Percentiles rank a stretch among this genome's conserved stretches.
Evolutionary conservation across 2,329 filamentous ascomycete species (phyloP).

Genomic region (Aureobasidium subglaciale): DNA sequence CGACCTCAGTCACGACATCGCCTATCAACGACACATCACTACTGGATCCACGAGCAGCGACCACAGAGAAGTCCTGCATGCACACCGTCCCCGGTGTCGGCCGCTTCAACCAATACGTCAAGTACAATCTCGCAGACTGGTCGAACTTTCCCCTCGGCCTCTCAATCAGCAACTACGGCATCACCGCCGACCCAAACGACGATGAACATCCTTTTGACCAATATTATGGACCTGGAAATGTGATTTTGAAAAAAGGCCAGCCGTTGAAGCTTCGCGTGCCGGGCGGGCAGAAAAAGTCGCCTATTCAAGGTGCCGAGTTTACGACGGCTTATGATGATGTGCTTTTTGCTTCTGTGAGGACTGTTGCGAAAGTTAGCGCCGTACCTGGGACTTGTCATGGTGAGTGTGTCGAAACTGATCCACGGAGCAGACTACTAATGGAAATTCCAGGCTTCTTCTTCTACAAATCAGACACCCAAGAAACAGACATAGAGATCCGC

Average conservation of each 20-base stretch:
- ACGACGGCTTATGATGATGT: conserved; percentile 55
- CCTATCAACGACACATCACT: not conserved
- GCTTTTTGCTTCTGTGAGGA: conserved; percentile 64
- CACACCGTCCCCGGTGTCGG: not conserved
- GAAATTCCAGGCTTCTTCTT: conserved; percentile 59
- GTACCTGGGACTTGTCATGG: conserved; percentile 61
- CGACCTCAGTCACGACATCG: not conserved
- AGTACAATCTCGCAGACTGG: conserved; percentile 6
- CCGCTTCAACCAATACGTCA: conserved; percentile 10
- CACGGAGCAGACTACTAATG: too few species aligned
- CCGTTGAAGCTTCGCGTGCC: not conserved
- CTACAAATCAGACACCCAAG: conserved; percentile 72
- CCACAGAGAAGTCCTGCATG: conserved; percentile 5
- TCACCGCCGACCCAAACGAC: not conserved
- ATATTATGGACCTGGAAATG: not conserved
- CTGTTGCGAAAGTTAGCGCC: conserved; percentile 56
- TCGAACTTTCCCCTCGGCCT: not conserved
- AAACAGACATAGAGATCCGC: conserved; percentile 64
- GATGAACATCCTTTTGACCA: conserved; percentile 9
- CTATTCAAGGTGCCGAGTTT: conserved; percentile 47
- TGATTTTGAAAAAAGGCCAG: not conserved
- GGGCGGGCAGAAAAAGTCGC: not conserved
- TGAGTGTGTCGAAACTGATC: not conserved
- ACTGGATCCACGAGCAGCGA: not conserved
- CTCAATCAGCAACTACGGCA: not conserved